These are phyloP conservation scores for Podospora sp. DNA, from an alignment of 495 filamentous ascomycete genomes.

Conservation along the genomic window DNA sequence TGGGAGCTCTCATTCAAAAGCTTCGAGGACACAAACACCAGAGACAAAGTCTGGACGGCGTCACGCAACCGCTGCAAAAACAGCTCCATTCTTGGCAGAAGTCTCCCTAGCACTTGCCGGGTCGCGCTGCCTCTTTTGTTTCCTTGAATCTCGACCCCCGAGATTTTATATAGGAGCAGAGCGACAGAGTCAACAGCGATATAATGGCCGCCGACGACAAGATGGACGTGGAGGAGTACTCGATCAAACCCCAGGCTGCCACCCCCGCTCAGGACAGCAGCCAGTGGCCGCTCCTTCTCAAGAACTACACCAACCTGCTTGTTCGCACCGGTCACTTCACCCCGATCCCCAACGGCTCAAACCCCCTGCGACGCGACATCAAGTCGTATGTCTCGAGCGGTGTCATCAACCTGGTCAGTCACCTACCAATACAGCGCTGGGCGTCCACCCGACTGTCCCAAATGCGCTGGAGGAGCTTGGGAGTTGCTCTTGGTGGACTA, in stretches of 20 bases:
- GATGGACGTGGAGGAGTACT: slow-evolving; percentile 63
- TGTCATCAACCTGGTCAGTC: slow-evolving; percentile 73
- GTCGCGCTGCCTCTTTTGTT: slow-evolving; percentile 22
- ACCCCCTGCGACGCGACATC: slow-evolving; percentile 85
- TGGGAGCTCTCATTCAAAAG: slow-evolving; percentile 19
- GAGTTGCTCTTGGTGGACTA: background rate
- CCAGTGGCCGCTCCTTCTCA: slow-evolving; percentile 85
- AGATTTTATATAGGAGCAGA: background rate
- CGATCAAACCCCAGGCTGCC: slow-evolving; percentile 82
- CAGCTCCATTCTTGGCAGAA: slow-evolving; percentile 23
- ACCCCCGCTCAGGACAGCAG: slow-evolving; percentile 73
- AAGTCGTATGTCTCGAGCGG: slow-evolving; percentile 94
- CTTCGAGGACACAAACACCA: slow-evolving; percentile 11
- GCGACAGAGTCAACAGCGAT: slow-evolving; percentile 23
- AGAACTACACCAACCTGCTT: slow-evolving; percentile 85
- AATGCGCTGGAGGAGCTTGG: background rate
- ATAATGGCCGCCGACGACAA: slow-evolving; percentile 33
- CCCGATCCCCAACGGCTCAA: slow-evolving; percentile 85
- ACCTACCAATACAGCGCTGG: background rate
- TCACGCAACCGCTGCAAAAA: slow-evolving; percentile 19
- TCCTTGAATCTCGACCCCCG: background rate
- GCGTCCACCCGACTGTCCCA: background rate
- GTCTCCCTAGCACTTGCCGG: slow-evolving; percentile 24
- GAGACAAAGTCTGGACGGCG: slow-evolving; percentile 10
- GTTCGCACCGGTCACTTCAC: slow-evolving; percentile 91